phyloP scores from a whole-genome alignment of 495 filamentous ascomycete species.

The Trichocladium antarcticum region DNA sequence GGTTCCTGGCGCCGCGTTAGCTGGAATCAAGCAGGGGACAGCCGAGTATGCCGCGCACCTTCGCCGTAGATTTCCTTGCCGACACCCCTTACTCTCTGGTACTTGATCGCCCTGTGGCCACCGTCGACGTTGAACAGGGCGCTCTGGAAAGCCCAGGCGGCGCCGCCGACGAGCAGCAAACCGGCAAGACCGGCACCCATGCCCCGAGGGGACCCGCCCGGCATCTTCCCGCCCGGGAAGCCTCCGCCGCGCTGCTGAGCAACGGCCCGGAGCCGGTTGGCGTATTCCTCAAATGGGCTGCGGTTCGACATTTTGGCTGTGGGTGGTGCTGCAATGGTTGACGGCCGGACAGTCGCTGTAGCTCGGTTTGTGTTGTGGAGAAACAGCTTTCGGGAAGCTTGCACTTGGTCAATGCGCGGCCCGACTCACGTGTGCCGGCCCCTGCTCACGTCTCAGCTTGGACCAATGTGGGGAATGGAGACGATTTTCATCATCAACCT shows the following conservation, averaged over 20 bases:
- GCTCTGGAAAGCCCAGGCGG: constrained; percentile 57
- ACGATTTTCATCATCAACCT: not conserved
- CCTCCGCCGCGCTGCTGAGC: constrained; percentile 16
- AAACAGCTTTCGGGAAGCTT: constrained; percentile 9
- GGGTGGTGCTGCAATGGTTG: constrained; percentile 1
- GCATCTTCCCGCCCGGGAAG: constrained; percentile 24
- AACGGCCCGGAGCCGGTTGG: constrained; percentile 24
- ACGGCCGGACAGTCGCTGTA: not conserved
- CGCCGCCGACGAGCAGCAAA: constrained; percentile 51
- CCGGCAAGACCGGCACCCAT: constrained; percentile 26
- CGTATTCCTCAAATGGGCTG: constrained; percentile 37
- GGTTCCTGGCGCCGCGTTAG: constrained; percentile 50
- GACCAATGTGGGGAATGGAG: no score
- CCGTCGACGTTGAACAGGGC: constrained; percentile 98
- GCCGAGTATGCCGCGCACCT: constrained; percentile 49
- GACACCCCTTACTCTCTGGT: constrained; percentile 85
- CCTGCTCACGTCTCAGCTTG: no score
- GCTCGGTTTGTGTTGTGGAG: constrained; percentile 16
- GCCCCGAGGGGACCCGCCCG: constrained; percentile 24
- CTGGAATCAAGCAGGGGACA: not conserved
- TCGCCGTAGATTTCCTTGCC: constrained; percentile 92
- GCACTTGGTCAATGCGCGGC: not conserved
- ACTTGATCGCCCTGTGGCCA: constrained; percentile 98
- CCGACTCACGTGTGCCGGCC: not conserved
- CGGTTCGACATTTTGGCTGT: constrained; percentile 38